Base-by-base conservation (phyloP, 495 filamentous ascomycete species). In the Penicillium verhagenii region DNA sequence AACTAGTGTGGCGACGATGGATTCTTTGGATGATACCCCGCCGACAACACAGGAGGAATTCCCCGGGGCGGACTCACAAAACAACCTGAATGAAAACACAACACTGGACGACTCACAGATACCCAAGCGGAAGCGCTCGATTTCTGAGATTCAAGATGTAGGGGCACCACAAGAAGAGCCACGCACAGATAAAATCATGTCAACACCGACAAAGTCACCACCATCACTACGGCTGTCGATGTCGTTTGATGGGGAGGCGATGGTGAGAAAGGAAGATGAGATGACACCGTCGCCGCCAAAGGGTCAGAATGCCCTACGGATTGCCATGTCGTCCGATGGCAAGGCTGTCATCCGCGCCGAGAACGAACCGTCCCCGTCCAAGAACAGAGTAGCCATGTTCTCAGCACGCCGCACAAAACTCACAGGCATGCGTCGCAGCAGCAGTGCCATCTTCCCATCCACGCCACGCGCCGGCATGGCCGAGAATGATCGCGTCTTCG, bases 221-320 rank as follows among this genome's bases (percentile, higher is more conserved):
- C 75, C 75, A 11, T 77, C 75, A 9, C 50, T 78, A 61, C 67
- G 75, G 43, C 54, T 96, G 47, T 91, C 89, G 1, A 72, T 90
- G 54, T 92, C 89, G 18, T 78, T 88, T 45, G 90, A 95, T 51
- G 92, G 92, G 49, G 89, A 89, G 63, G 92, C 91, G 2, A 85
- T 90, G 70, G 76, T 97, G 28, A 78, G 88, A 8, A 82, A 86
- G 40, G 75, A 84, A 56, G 81, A 81, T 47, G 81, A 81, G 59
- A 63, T 77, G 49, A 82, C 83, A 6, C 83, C 84, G n/a, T 93
- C 92, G 1, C 90, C 91, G 9, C 87, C 88, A 3, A 76, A 76
- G 54, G 65, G 72, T 20, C 70, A 72, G n/a, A 73, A 69, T 50
- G 61, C 73, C 1, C 61, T 78, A 37, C 65, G 75, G 13, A 78